Evolutionary conservation across 1,284 basidiomycete genomes (phyloP).

Genomic region (Tremellales sp.): DNA sequence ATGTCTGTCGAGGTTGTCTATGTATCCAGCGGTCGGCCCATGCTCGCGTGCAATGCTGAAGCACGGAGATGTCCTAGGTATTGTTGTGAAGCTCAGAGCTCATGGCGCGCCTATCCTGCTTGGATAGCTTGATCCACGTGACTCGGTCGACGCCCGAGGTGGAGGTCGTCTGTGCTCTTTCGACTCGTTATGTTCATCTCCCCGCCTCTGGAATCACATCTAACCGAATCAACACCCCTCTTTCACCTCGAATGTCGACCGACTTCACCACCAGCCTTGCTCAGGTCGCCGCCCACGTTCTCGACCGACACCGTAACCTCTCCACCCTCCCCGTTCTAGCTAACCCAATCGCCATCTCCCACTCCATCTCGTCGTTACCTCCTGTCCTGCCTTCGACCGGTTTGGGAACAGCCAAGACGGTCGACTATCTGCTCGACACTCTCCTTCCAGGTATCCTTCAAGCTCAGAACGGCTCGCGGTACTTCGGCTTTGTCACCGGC

Average conservation of each 20-base stretch:
- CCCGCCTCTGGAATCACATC: background rate
- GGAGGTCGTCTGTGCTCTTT: too few species aligned
- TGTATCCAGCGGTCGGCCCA: background rate
- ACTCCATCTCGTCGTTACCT: slow-evolving; percentile 30
- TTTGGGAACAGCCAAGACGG: slow-evolving; percentile 33
- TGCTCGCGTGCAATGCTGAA: too few species aligned
- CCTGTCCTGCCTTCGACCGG: slow-evolving; percentile 32
- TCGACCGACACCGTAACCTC: slow-evolving; percentile 21
- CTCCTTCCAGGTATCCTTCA: slow-evolving; percentile 45
- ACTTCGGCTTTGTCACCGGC: slow-evolving; percentile 54
- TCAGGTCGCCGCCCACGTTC: slow-evolving; percentile 24
- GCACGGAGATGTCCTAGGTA: too few species aligned
- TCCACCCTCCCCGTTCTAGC: slow-evolving; percentile 25
- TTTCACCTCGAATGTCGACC: too few species aligned
- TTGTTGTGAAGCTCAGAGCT: too few species aligned
- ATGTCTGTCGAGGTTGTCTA: background rate
- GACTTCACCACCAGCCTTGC: slow-evolving; percentile 21
- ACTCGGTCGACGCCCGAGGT: too few species aligned
- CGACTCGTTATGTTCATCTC: too few species aligned
- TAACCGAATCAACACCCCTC: background rate
- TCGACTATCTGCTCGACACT: slow-evolving; percentile 30
- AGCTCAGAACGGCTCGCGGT: slow-evolving; percentile 51
- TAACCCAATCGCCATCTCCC: slow-evolving; percentile 7
- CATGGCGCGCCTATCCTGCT: too few species aligned
- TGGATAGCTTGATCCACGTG: too few species aligned